Evolutionary conservation across 164 flowering plant species (phyloP), one percentile per base, ranked within the genome.

Genomic region (Umbellularia californica): DNA sequence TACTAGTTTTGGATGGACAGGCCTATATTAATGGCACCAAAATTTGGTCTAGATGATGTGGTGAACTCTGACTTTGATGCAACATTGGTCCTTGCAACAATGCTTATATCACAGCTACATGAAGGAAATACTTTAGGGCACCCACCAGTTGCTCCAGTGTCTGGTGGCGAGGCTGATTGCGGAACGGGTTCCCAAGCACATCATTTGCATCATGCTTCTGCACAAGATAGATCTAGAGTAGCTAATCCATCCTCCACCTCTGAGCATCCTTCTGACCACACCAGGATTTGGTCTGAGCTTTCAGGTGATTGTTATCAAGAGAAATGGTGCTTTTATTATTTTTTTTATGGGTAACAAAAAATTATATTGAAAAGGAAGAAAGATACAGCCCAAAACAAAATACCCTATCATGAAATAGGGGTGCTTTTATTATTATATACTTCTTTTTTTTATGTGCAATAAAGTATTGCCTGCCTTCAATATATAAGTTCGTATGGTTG

Each of bases 1-100:
- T 35, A 17, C 22, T 12, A 10, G 35, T 70, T 22, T 70, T 35
- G 24, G 9, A 22, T 70, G 72, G 71, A 66, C 90, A 96, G 99
- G 87, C 99, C 99, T 66, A 88, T 95, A 77, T 79, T 95, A 35
- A 87, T 95, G 98, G 93, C 96, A 65, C 99, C 99, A 66, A 90
- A 87, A 80, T 96, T 92, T 74, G 92, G 97, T 68, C 72, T 92
- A 14, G 94, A 90, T 76, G 95, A 93, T 84, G 89, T 83, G 9
- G 80, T 92, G 27, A 74, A 65, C 72, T 91, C 93, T 74, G 89
- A 88, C 80, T 96, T 91, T 74, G 97, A 94, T 84, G 88, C 94
- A 28, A 83, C 92, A 64, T 88, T 96, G 70, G 98, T 96, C 65
- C 95, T 92, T 69, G 97, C 99, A 47, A 90, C 95, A 33, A 95